Evolutionary conservation across 768 basidiomycete species (phyloP).

Genomic region (Phanerochaete carnosa): DNA sequence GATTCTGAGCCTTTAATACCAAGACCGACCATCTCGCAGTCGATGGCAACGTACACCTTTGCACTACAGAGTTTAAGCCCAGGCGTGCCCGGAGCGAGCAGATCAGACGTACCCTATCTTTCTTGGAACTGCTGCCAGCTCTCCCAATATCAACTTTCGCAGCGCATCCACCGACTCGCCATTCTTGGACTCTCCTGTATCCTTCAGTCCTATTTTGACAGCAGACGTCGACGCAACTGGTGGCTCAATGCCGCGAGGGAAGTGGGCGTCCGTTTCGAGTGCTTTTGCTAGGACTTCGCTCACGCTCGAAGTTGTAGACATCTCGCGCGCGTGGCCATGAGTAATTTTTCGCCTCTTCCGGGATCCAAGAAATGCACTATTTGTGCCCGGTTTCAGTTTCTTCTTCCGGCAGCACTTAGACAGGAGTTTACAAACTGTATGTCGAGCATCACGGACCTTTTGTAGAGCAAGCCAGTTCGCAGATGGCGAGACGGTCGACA

Average conservation of each 20-base stretch:
- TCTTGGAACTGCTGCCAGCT: constrained; percentile 29
- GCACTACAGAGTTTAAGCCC: constrained; percentile 26
- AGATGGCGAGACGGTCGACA: not conserved
- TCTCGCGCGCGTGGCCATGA: not conserved
- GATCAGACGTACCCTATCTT: not conserved
- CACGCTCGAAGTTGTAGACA: not conserved
- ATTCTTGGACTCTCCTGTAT: constrained; percentile 26
- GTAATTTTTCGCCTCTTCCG: not conserved
- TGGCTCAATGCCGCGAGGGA: constrained; percentile 4
- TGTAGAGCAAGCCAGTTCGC: constrained; percentile 16
- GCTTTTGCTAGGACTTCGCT: not conserved
- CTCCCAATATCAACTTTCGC: constrained; percentile 52
- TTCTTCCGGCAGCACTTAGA: constrained; percentile 3
- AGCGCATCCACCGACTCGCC: constrained; percentile 46
- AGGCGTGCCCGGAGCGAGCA: not conserved
- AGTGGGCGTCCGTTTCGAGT: not conserved
- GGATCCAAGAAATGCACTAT: not conserved
- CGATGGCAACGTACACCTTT: constrained; percentile 78
- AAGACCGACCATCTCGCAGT: constrained; percentile 99
- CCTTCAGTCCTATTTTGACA: constrained; percentile 19
- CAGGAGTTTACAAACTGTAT: not conserved
- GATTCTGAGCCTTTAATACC: constrained; percentile 82
- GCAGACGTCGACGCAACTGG: constrained; percentile 1
- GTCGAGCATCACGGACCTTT: constrained; percentile 5
- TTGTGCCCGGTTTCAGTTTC: constrained; percentile 8